Evolutionary conservation across 1,284 basidiomycete genomes (phyloP), one percentile per base, ranked within the genome.

Genomic region (Dichomitus squalens): DNA sequence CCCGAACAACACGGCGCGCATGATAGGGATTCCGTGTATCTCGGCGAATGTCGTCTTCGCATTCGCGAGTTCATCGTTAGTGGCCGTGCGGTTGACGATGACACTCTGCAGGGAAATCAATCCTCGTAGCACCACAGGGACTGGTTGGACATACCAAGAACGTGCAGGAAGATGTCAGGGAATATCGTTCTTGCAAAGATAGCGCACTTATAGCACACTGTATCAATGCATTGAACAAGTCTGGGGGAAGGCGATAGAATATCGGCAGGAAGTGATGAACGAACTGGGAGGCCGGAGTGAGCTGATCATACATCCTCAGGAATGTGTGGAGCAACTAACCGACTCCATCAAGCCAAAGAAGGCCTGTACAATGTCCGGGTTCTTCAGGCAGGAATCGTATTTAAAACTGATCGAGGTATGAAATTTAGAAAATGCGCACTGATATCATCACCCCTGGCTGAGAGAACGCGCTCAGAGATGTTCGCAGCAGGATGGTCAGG

Each of bases 331-430:
- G 12, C 18, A 23, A 72, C 80, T 55, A 56, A 89, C 89, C 50
- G 80, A 79, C 52, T 91, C 88, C 76, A 90, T 81, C 67, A 87
- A 94, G 27, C 81, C 81, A 74, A 95, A 96, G 73, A 95, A 95
- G 25, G 86, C 87, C 69, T 94, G 92, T 1, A 93, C 91, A 25
- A 96, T 84, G 69, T 96, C 94, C 0, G 94, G 93, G 68, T 95
- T 91, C 88, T 91, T 34, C 27, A 50, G 49, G n/a, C 20, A 58
- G 23, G 57, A 18, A 20, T 14, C 18, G 14, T n/a, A 16, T 35
- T 11, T 34, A 6, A 41, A 38, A 31, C 38, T 18, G 25, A 20
- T 9, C 14, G 9, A 18, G 11, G 3, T 9, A 14, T 46, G 49
- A 50, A 36, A n/a, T n/a, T n/a, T n/a, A 5, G 25, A 46, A 7